Evolutionary conservation across 176 grass and related monocot species (phyloP).

Genomic region (Bolboschoenus planiculmis): DNA sequence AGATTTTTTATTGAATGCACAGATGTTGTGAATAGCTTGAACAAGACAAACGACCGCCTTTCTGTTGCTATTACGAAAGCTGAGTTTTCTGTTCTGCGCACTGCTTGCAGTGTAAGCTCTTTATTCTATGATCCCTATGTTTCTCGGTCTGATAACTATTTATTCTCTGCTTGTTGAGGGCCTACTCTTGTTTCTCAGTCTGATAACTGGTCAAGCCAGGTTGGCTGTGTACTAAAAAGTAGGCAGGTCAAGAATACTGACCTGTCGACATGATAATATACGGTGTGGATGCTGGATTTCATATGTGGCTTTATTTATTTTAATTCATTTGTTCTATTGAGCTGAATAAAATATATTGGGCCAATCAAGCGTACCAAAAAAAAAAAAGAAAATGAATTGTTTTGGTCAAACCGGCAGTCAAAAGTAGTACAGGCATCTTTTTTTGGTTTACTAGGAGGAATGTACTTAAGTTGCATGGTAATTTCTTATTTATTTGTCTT

Average conservation of each 20-base stretch:
- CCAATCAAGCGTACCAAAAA: neutral
- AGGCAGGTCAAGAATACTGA: neutral
- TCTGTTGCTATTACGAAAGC: constrained; percentile 69
- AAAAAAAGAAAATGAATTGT: neutral
- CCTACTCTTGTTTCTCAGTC: neutral
- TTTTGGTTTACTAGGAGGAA: neutral
- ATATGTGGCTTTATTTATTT: neutral
- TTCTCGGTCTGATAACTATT: neutral
- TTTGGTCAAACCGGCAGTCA: neutral
- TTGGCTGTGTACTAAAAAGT: neutral
- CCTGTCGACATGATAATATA: neutral
- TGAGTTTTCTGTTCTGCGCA: constrained; percentile 82
- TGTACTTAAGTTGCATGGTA: neutral
- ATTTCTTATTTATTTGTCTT: neutral
- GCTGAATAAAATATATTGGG: neutral
- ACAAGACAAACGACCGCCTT: constrained; percentile 68
- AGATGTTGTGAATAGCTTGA: constrained; percentile 57
- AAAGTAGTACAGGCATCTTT: neutral
- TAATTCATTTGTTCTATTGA: neutral
- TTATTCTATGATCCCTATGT: constrained; percentile 15
- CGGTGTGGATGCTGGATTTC: neutral
- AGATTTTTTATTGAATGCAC: constrained; percentile 25
- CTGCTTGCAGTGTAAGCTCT: constrained; percentile 71
- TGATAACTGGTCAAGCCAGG: neutral
- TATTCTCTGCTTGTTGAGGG: neutral